Base-by-base conservation (phyloP, 2,329 filamentous ascomycete genomes). In the Colletotrichum gigasporum region DNA sequence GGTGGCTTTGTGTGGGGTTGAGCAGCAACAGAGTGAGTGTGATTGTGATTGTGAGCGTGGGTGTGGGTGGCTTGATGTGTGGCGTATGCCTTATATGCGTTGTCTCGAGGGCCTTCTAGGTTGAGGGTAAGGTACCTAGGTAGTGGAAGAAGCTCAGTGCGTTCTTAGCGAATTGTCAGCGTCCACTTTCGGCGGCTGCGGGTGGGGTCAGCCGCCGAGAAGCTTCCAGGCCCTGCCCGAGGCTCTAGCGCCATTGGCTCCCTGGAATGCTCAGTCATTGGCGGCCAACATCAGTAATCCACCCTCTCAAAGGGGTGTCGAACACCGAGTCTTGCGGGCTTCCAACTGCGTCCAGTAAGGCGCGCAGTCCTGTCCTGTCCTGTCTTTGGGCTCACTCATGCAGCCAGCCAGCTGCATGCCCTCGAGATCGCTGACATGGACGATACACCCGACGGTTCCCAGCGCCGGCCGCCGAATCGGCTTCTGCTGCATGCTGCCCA, bases 361-460 rank as follows among this genome's bases (percentile, higher is more conserved):
- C n/a, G n/a, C n/a, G n/a, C n/a, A n/a, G n/a, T n/a, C n/a, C n/a
- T n/a, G n/a, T n/a, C n/a, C n/a, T n/a, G n/a, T n/a, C n/a, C n/a
- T n/a, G n/a, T n/a, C n/a, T n/a, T n/a, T n/a, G n/a, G n/a, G n/a
- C 16, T 20, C 20, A 20, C 44, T 28, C 6, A 37, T 30, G 28
- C 48, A 48, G 61, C 55, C 48, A 48, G 61, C 55, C 48, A 11
- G 41, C 61, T 55, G 48, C 61, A 64, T 54, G 48, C 35, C 41
- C 32, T 53, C 24, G 28, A 53, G 47, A 35, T 64, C 41, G 48
- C 56, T 61, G 41, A 26, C 42, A 48, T n/a, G n/a, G n/a, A n/a
- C n/a, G n/a, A n/a, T n/a, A n/a, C n/a, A n/a, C n/a, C n/a, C n/a
- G n/a, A n/a, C 50, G 30, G 34, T 51, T 48, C 16, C 28, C 32